phyloP scores from a whole-genome alignment of 148 eudicot species.

The Rhododendron ferrugineum region DNA sequence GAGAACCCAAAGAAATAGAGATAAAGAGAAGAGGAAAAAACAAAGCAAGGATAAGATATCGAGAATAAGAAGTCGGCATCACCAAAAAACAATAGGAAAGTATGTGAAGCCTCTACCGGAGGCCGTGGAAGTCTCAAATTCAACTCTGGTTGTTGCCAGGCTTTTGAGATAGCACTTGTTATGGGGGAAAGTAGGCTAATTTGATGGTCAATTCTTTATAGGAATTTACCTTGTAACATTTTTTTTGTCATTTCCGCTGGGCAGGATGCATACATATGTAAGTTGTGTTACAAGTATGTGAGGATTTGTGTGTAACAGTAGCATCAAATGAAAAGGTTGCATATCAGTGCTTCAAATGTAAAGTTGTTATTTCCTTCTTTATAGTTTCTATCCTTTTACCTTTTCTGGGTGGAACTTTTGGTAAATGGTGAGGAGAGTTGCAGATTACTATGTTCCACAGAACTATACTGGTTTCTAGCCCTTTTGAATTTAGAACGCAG shows the following conservation, averaged over 20 bases:
- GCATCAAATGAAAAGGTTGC: neutral
- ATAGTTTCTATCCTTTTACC: neutral
- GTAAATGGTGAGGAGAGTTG: neutral
- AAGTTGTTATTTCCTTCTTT: neutral
- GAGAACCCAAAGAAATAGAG: slow-evolving; percentile 39
- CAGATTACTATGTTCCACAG: neutral
- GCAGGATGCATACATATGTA: slow-evolving; percentile 21
- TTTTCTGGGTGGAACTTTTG: neutral
- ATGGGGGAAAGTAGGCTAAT: slow-evolving; percentile 7
- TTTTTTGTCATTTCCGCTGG: slow-evolving; percentile 2
- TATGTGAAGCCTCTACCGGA: slow-evolving; percentile 68
- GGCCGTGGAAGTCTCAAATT: slow-evolving; percentile 18
- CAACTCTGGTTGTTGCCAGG: slow-evolving; percentile 21
- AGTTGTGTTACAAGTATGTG: neutral
- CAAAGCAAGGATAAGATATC: slow-evolving; percentile 50
- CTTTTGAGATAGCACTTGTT: slow-evolving; percentile 31
- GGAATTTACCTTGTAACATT: slow-evolving; percentile 16
- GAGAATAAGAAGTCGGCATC: slow-evolving; percentile 51
- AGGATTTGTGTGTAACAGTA: slow-evolving; percentile 27
- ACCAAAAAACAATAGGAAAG: slow-evolving; percentile 65
- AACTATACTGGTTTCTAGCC: neutral
- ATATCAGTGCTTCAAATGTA: neutral
- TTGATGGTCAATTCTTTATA: slow-evolving; percentile 30
- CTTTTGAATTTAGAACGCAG: neutral
- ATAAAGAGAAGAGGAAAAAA: slow-evolving; percentile 47